Percentiles rank a stretch among this genome's conserved stretches.
Evolutionary conservation across 257 asterid genomes (phyloP).

Genomic region (Ehretia macrophylla): DNA sequence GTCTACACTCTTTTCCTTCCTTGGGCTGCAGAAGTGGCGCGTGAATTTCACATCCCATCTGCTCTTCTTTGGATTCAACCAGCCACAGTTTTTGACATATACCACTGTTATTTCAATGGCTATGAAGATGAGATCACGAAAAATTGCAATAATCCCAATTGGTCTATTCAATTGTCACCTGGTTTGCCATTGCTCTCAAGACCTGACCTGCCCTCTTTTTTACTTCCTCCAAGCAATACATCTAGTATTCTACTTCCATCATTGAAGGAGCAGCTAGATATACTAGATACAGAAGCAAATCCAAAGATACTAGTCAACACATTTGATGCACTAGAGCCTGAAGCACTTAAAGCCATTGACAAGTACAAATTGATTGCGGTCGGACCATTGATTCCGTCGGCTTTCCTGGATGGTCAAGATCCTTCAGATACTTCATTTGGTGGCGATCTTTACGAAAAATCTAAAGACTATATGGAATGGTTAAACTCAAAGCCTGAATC

Average conservation of each 20-base stretch:
- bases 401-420: constrained; percentile 15
- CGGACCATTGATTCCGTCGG: constrained; percentile 37
- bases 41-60: constrained; percentile 29
- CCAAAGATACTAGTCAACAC: constrained; percentile 22
- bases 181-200: constrained; percentile 21
- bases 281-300: constrained; percentile 14
- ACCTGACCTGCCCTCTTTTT: constrained; percentile 34
- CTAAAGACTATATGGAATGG: constrained; percentile 20
- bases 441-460: constrained; percentile 14
- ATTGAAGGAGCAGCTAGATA: constrained; percentile 26
- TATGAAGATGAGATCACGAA: constrained; percentile 21
- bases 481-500: constrained; percentile 17
- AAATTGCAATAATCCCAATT: constrained; percentile 5
- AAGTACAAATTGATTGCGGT: constrained; percentile 23
- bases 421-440: constrained; percentile 10
- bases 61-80: constrained; percentile 41
- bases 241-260: background rate
- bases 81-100: constrained; percentile 24
- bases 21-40: constrained; percentile 33
- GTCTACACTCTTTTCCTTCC: constrained; percentile 26
- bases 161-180: constrained; percentile 28
- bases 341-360: constrained; percentile 19
- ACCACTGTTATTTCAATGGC: constrained; percentile 29
- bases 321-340: constrained; percentile 24
- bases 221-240: constrained; percentile 17